Percentiles rank a stretch among this genome's conserved stretches.
phyloP scores from a whole-genome alignment of 2,329 filamentous ascomycete species.

The Fusarium sp. region DNA sequence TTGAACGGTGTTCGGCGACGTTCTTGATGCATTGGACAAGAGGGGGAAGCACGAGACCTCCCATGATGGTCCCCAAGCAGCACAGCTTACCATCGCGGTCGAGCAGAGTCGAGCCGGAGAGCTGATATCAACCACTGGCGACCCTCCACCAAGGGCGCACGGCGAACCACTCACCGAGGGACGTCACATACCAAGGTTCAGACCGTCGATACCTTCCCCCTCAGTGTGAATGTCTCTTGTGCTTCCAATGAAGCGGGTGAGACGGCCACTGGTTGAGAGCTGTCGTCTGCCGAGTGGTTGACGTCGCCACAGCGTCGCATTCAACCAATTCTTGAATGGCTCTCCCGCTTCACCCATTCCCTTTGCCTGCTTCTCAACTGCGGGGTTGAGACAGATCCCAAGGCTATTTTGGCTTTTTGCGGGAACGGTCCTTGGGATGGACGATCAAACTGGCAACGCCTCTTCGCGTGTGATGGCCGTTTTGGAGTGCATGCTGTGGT shows the following conservation, averaged over 20 bases:
- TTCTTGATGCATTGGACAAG: conserved; percentile 14
- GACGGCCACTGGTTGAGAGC: conserved; percentile 12
- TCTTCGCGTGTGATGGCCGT: conserved; percentile 16
- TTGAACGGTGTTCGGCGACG: background rate
- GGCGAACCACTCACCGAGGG: conserved; percentile 41
- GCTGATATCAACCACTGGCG: conserved; percentile 45
- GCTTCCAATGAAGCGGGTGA: background rate
- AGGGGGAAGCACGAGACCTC: conserved; percentile 35
- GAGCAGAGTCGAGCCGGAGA: conserved; percentile 5
- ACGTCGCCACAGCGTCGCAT: conserved; percentile 33
- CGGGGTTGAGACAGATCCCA: conserved; percentile 20
- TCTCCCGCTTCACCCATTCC: background rate
- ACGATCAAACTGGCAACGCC: conserved; percentile 13
- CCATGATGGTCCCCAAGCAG: conserved; percentile 38
- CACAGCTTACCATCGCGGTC: conserved; percentile 29
- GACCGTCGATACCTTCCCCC: conserved; percentile 22
- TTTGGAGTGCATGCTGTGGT: conserved; percentile 13
- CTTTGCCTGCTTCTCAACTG: conserved; percentile 8
- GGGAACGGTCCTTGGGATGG: conserved; percentile 4
- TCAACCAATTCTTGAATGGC: conserved; percentile 16
- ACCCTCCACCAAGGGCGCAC: conserved; percentile 46
- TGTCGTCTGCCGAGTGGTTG: background rate
- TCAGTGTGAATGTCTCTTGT: background rate
- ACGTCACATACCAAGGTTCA: conserved; percentile 41
- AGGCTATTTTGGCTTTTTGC: conserved; percentile 11